Percentiles rank a stretch among this genome's conserved stretches.
Evolutionary conservation across 176 grass and related monocot genomes (phyloP).

Genomic region (Carex myosuroides): DNA sequence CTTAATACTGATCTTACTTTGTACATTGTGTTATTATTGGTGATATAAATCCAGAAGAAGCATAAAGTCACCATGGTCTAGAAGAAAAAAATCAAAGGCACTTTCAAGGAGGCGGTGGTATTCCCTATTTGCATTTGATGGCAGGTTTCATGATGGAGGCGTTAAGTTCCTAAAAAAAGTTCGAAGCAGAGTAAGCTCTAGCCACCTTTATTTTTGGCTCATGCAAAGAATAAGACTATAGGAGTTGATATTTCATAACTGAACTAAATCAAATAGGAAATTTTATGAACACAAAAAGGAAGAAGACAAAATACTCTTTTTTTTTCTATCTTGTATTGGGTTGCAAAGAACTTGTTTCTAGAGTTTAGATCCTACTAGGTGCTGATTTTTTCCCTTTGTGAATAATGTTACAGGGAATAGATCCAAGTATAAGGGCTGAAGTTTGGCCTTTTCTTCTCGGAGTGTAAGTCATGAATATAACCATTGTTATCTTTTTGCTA

Average conservation of each 20-base stretch:
- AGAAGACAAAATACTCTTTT: background rate
- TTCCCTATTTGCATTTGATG: constrained; percentile 29
- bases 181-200: constrained; percentile 33
- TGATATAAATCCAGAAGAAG: constrained; percentile 19
- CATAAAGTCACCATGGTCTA: constrained; percentile 43
- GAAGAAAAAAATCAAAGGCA: constrained; percentile 30
- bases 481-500: background rate
- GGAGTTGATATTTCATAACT: background rate
- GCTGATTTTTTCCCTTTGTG: constrained; percentile 3
- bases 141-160: constrained; percentile 38
- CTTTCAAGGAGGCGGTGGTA: constrained; percentile 36
- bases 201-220: background rate
- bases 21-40: background rate
- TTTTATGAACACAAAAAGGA: background rate
- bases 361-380: background rate
- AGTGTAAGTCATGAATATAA: constrained; percentile 27
- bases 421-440: constrained; percentile 46
- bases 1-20: background rate
- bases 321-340: background rate
- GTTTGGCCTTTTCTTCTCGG: constrained; percentile 63
- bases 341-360: background rate
- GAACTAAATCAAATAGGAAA: background rate
- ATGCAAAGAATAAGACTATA: background rate
- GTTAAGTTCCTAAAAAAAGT: constrained; percentile 40
- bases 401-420: constrained; percentile 33